Evolutionary conservation across 108 stramenopile genomes (phyloP).

Genomic region (Nitzschia sp.): DNA sequence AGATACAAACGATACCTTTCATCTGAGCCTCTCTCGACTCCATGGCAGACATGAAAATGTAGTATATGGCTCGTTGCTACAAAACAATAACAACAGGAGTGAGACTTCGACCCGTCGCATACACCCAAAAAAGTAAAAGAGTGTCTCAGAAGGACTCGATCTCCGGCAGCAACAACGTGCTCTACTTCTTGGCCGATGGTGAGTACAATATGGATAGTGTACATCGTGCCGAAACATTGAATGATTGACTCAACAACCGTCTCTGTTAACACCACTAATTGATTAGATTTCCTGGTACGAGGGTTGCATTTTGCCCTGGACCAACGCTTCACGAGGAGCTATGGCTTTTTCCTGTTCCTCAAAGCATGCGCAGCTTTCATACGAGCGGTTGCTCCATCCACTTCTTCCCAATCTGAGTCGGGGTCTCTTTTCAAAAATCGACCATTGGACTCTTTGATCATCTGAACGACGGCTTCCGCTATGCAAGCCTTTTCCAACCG

Average conservation of each 20-base stretch:
- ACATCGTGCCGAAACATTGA: not conserved
- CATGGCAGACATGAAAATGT: conserved; percentile 18
- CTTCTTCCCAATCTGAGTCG: conserved; percentile 14
- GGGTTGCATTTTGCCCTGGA: too few species aligned
- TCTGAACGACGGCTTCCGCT: conserved; percentile 29
- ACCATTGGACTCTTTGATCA: conserved; percentile 26
- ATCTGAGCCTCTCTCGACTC: conserved; percentile 3
- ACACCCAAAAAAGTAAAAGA: not conserved
- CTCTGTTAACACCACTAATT: too few species aligned
- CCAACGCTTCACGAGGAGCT: too few species aligned
- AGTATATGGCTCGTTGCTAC: conserved; percentile 11
- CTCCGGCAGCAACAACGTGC: too few species aligned
- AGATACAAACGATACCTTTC: not conserved
- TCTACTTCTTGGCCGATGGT: too few species aligned
- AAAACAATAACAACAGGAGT: not conserved
- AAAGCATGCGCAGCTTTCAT: conserved; percentile 28
- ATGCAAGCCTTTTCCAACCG: conserved; percentile 33
- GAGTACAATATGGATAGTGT: not conserved
- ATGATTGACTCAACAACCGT: too few species aligned
- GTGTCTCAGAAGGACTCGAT: not conserved
- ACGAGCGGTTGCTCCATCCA: conserved; percentile 9
- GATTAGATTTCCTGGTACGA: not conserved
- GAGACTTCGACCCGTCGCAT: too few species aligned
- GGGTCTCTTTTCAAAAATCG: conserved; percentile 31
- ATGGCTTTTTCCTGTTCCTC: conserved; percentile 18